A percentile compares a stretch with the other conserved stretches of the same genome.
phyloP scores from a whole-genome alignment of 352 stramenopile genomes.

The Globisporangium nodosum region DNA sequence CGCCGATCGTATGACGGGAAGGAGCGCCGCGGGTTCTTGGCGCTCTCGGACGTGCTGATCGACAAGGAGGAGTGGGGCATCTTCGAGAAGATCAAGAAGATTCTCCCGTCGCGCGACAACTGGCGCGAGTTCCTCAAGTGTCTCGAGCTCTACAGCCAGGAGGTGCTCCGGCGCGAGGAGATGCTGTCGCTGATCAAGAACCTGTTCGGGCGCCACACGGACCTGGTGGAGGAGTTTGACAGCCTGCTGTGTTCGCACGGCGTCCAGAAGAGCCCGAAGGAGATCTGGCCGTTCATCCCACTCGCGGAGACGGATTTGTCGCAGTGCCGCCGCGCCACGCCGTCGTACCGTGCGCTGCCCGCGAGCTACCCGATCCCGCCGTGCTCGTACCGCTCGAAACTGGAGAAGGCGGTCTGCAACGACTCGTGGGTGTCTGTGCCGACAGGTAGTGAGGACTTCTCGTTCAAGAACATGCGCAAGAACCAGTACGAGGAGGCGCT shows the following conservation, averaged over 20 bases:
- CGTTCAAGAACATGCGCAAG: constrained; percentile 98
- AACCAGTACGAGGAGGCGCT: constrained; percentile 99
- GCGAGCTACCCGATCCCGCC: constrained; percentile 96
- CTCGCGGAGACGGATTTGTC: constrained; percentile 89
- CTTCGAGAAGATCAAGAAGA: constrained; percentile 94
- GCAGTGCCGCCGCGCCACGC: constrained; percentile 89
- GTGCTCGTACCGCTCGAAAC: constrained; percentile 92
- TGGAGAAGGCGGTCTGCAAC: constrained; percentile 92
- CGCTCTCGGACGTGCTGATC: constrained; percentile 70
- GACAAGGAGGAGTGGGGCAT: constrained; percentile 89
- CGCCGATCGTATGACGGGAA: constrained; percentile 63
- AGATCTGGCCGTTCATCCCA: constrained; percentile 90
- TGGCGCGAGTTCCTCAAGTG: constrained; percentile 99
- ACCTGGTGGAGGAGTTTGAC: constrained; percentile 81
- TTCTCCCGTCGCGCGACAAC: constrained; percentile 89
- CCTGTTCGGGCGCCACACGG: constrained; percentile 82
- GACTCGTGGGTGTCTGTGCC: constrained; percentile 97
- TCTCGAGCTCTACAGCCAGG: constrained; percentile 96
- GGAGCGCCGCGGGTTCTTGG: constrained; percentile 66
- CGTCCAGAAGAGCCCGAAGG: constrained; percentile 75
- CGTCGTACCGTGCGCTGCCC: constrained; percentile 96
- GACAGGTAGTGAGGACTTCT: constrained; percentile 98
- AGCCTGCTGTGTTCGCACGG: constrained; percentile 67
- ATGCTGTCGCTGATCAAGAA: constrained; percentile 87
- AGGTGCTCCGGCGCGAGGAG: constrained; percentile 91